Evolutionary conservation across 257 asterid species (phyloP).

Genomic region (Solanum commersonii): DNA sequence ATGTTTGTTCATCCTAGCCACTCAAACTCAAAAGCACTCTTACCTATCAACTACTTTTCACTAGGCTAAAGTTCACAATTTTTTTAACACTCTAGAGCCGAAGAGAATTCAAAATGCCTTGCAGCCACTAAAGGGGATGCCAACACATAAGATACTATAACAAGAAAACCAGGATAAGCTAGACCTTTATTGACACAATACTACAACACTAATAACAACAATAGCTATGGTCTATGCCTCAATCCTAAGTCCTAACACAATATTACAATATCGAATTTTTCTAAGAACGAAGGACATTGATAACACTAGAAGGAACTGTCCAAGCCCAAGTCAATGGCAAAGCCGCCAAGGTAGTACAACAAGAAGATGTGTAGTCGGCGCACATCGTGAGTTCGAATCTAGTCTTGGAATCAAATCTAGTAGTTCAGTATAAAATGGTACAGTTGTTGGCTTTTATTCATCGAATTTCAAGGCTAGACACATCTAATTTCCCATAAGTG

Average conservation of each 20-base stretch:
- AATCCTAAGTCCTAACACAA: neutral
- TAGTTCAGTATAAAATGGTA: neutral
- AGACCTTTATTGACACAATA: neutral
- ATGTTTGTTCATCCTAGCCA: neutral
- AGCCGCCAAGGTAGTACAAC: neutral
- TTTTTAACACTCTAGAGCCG: neutral
- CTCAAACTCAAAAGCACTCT: neutral
- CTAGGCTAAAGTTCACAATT: neutral
- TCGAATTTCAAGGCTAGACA: neutral
- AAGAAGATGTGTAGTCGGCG: neutral
- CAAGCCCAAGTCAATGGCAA: neutral
- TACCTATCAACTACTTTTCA: neutral
- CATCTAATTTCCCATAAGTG: neutral
- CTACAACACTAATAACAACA: neutral
- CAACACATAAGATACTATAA: neutral
- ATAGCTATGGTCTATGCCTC: neutral
- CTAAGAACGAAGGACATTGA: neutral
- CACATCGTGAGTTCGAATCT: neutral
- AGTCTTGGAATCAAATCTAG: neutral
- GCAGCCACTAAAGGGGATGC: neutral
- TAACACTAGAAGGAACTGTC: neutral
- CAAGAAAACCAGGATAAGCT: neutral
- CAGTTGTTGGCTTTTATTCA: neutral
- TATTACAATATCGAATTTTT: neutral
- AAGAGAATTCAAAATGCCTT: neutral